Evolutionary conservation across 495 filamentous ascomycete genomes (phyloP).

Genomic region (Neurospora sp.): DNA sequence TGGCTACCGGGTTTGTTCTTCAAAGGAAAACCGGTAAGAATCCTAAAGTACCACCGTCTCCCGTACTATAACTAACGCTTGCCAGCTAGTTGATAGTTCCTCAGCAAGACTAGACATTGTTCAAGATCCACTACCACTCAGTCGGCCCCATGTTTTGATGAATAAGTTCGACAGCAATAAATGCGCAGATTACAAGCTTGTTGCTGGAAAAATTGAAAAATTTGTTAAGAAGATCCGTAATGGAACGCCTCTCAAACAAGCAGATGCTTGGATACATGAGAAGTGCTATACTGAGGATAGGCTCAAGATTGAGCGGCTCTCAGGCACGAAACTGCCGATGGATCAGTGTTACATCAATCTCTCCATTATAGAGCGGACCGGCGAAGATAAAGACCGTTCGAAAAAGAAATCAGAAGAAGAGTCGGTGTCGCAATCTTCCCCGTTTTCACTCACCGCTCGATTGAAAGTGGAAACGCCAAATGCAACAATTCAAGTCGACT

Average conservation of each 20-base stretch:
- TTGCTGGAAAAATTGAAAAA: too few relatives aligned
- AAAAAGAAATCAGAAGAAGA: background rate
- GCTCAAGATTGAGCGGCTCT: conserved; percentile 28
- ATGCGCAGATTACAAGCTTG: too few relatives aligned
- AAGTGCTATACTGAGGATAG: conserved; percentile 12
- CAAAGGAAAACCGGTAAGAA: too few relatives aligned
- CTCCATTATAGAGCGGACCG: conserved; percentile 15
- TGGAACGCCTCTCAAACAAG: background rate
- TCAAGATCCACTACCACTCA: too few relatives aligned
- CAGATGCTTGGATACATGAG: conserved; percentile 10
- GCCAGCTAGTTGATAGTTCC: too few relatives aligned
- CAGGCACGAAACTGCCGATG: conserved; percentile 21
- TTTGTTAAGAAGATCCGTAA: too few relatives aligned
- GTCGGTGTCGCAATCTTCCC: conserved; percentile 7
- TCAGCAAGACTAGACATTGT: too few relatives aligned
- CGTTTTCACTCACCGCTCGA: conserved; percentile 20
- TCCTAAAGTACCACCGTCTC: too few relatives aligned
- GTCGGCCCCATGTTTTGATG: too few relatives aligned
- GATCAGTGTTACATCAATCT: conserved; percentile 29
- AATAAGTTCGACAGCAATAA: too few relatives aligned
- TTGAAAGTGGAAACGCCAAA: conserved; percentile 16
- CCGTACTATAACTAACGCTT: too few relatives aligned
- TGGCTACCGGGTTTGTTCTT: too few relatives aligned
- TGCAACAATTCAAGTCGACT: conserved; percentile 10
- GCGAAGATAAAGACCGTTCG: background rate